Conservation (phyloP, 768 basidiomycete genomes). For the Termitomyces sp. region DNA sequence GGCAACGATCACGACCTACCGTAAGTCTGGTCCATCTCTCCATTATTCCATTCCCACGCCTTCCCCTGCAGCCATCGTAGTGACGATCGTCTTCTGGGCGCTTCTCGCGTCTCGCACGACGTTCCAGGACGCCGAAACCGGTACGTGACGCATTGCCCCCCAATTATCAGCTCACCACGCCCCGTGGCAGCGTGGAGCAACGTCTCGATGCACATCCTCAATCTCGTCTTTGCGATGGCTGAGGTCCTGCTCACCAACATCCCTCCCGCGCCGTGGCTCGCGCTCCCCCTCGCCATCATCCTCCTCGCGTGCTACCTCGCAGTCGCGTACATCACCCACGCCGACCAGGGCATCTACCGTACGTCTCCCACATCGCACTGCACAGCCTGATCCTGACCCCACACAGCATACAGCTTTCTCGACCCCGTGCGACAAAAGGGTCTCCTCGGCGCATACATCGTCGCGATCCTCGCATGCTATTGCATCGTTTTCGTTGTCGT, state of each 20-base stretch:
- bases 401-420: conserved; percentile 59
- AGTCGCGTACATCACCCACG: conserved; percentile 62
- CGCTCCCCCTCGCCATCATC: conserved; percentile 40
- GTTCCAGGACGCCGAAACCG: too few relatives aligned
- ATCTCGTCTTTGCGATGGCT: conserved; percentile 47
- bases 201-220: conserved; percentile 57
- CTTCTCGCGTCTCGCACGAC: too few relatives aligned
- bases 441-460: conserved; percentile 53
- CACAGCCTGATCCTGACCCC: too few relatives aligned
- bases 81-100: too few relatives aligned
- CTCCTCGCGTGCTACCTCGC: conserved; percentile 54
- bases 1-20: conserved; percentile 46
- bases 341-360: conserved; percentile 63
- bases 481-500: conserved; percentile 46
- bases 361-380: too few relatives aligned
- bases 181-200: conserved; percentile 44
- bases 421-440: conserved; percentile 39
- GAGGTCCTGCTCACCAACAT: conserved; percentile 53
- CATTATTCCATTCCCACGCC: too few relatives aligned
- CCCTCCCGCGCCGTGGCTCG: conserved; percentile 46
- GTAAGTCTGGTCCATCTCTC: conserved; percentile 28
- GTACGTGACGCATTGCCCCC: too few relatives aligned
- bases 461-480: conserved; percentile 51
- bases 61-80: too few relatives aligned
- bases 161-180: too few relatives aligned